Base-by-base conservation (phyloP, 495 filamentous ascomycete species). In the Annulohypoxylon moriforme region DNA sequence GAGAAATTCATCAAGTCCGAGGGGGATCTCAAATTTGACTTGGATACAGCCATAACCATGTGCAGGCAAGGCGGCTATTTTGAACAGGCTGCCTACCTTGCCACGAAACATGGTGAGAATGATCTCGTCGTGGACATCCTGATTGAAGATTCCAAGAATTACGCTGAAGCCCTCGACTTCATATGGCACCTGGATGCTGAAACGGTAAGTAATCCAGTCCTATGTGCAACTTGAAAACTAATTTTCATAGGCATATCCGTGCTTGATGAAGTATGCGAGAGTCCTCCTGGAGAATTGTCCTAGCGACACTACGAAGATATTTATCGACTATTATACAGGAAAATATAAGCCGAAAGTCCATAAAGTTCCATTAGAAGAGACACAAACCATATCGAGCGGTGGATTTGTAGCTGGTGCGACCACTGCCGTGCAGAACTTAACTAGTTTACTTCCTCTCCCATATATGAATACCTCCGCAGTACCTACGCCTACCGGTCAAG, bases 11-110 rank as follows among this genome's bases (percentile, higher is more conserved):
- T 99, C 79, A 96, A 96, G 76, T 94, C 94, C 46, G 93, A 94
- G 2, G 94, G 93, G 1, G 95, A 98, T 74, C 86, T 97, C 34
- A 98, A 96, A 72, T 98, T 99, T 78, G 96, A 99, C 80, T 84
- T 98, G 7, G 96, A 98, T 67, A 99, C 96, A 6, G 96, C 96
- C 2, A 99, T 98, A 56, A 89, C 91, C 4, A 98, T 99, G 96
- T 99, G 96, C 73, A 89, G 96, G 16, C 96, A 99, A 81, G 96
- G 94, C 22, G 94, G 96, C n/a, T 99, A 99, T 78, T 95, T 90
- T 76, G 93, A 97, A 68, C 96, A 99, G 81, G 96, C 96, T 7
- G 96, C 96, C 1, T 98, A 96, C 75, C 86, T 99, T 50, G 95
- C 96, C 10, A 93, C 93, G 60, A 96, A 97, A 76, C 94, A 98